Evolutionary conservation across 2,329 filamentous ascomycete genomes (phyloP).

Genomic region (Trichoderma sp.): DNA sequence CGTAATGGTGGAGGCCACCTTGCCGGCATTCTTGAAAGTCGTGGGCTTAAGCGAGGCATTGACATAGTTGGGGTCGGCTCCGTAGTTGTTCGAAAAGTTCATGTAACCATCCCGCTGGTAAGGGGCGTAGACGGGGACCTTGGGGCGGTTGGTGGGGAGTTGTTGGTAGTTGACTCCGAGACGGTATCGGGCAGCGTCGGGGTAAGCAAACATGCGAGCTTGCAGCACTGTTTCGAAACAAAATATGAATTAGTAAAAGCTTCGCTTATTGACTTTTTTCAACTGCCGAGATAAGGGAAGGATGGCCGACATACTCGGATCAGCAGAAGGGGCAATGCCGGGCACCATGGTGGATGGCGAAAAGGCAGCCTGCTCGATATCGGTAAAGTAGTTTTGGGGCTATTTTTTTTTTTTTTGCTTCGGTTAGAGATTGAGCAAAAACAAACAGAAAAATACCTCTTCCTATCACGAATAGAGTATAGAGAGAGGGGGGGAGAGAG

Average conservation of each 20-base stretch:
- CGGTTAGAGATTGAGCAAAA: neutral
- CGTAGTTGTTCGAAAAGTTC: conserved; percentile 36
- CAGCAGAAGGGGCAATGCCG: conserved; percentile 53
- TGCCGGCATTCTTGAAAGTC: conserved; percentile 6
- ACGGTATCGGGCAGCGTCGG: conserved; percentile 55
- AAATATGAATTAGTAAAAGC: neutral
- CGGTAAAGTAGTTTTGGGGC: conserved; percentile 55
- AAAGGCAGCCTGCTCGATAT: conserved; percentile 57
- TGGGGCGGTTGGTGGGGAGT: conserved; percentile 43
- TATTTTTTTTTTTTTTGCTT: conserved; percentile 32
- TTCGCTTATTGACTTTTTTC: too few species aligned
- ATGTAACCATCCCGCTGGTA: conserved; percentile 35
- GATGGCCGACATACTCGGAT: conserved; percentile 39
- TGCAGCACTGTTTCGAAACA: conserved; percentile 44
- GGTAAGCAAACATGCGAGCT: conserved; percentile 54
- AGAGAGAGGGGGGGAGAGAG: neutral
- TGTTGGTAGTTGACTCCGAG: conserved; percentile 58
- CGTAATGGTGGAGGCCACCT: conserved; percentile 31
- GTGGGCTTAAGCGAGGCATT: conserved; percentile 35
- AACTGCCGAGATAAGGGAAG: neutral
- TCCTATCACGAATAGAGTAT: neutral
- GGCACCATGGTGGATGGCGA: conserved; percentile 55
- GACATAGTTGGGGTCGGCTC: conserved; percentile 37
- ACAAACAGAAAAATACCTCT: neutral
- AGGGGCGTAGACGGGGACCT: conserved; percentile 31